Conservation (phyloP, 208 protist genomes). For the Crithidia fasciculata region DNA sequence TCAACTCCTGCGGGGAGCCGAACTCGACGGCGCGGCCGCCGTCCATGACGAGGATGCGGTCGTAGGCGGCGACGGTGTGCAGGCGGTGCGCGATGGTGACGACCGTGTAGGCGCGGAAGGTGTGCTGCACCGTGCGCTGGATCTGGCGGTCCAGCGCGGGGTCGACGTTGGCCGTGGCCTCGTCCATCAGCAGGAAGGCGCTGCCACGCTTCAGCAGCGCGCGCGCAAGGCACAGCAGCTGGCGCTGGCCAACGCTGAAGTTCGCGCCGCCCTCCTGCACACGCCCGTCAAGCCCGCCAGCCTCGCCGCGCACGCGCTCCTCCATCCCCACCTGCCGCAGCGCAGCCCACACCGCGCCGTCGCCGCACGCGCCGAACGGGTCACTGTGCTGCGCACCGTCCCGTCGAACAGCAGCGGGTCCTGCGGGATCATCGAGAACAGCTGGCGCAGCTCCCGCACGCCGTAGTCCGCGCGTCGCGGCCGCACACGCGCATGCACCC, state of each 20-base stretch:
- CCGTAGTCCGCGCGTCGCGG: slow-evolving; percentile 37
- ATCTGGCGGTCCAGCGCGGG: slow-evolving; percentile 55
- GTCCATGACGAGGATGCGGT: slow-evolving; percentile 71
- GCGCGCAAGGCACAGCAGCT: slow-evolving; percentile 77
- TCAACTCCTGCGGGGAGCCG: slow-evolving; percentile 17
- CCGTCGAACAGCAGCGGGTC: slow-evolving; percentile 85
- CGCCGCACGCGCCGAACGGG: slow-evolving; percentile 47
- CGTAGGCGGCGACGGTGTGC: slow-evolving; percentile 71
- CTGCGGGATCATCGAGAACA: slow-evolving; percentile 88
- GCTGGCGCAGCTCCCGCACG: slow-evolving; percentile 54
- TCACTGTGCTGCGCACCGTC: slow-evolving; percentile 80
- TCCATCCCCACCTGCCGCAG: slow-evolving; percentile 58
- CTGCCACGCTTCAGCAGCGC: slow-evolving; percentile 62
- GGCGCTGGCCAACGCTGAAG: slow-evolving; percentile 78
- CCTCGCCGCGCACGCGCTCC: slow-evolving; percentile 31
- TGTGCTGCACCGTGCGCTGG: slow-evolving; percentile 48
- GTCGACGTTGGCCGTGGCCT: slow-evolving; percentile 79
- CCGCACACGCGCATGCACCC: slow-evolving; percentile 59
- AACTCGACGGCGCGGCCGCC: slow-evolving; percentile 36
- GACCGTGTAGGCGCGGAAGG: slow-evolving; percentile 64
- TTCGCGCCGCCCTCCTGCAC: slow-evolving; percentile 70
- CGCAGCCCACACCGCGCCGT: slow-evolving; percentile 53
- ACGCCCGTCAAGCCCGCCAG: slow-evolving; percentile 37
- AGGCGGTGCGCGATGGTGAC: slow-evolving; percentile 77
- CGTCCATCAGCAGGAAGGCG: slow-evolving; percentile 78